phyloP scores from a whole-genome alignment of 805 yeast species.

The Scheffersomyces amazonensis region DNA sequence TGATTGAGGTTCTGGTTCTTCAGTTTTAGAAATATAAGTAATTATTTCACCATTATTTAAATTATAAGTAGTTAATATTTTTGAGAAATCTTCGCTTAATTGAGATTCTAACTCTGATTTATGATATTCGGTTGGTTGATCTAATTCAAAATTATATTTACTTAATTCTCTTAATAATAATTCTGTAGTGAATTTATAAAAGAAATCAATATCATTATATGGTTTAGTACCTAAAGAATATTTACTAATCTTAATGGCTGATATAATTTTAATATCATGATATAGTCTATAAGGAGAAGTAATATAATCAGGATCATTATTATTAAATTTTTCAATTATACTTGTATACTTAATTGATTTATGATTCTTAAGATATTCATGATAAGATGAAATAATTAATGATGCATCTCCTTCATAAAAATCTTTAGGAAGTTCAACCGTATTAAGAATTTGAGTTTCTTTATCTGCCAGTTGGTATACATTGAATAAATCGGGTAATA shows the following conservation, averaged over 20 bases:
- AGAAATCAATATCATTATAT: conserved; percentile 57
- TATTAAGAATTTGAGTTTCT: conserved; percentile 15
- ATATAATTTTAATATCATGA: conserved; percentile 64
- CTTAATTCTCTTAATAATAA: conserved; percentile 58
- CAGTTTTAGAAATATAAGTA: conserved; percentile 28
- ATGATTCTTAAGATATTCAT: conserved; percentile 28
- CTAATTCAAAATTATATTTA: conserved; percentile 1
- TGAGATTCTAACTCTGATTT: conserved; percentile 35
- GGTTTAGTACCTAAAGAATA: conserved; percentile 46
- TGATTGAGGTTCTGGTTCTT: conserved; percentile 21
- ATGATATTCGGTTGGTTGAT: not conserved
- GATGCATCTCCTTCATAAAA: conserved; percentile 47
- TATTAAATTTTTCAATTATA: conserved; percentile 38
- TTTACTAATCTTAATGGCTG: conserved; percentile 45
- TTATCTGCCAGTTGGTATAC: conserved; percentile 26
- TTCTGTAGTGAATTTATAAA: conserved; percentile 61
- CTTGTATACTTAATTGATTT: conserved; percentile 25
- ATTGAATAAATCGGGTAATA: conserved; percentile 19
- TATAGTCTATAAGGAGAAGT: conserved; percentile 51
- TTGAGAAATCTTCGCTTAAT: conserved; percentile 56
- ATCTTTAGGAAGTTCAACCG: conserved; percentile 34
- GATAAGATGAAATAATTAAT: conserved; percentile 42
- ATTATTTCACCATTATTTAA: conserved; percentile 61
- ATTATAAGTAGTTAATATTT: conserved; percentile 52
- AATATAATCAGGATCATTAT: conserved; percentile 38